Evolutionary conservation across 1,284 basidiomycete genomes (phyloP).

Genomic region (Veloboletus limbatus): DNA sequence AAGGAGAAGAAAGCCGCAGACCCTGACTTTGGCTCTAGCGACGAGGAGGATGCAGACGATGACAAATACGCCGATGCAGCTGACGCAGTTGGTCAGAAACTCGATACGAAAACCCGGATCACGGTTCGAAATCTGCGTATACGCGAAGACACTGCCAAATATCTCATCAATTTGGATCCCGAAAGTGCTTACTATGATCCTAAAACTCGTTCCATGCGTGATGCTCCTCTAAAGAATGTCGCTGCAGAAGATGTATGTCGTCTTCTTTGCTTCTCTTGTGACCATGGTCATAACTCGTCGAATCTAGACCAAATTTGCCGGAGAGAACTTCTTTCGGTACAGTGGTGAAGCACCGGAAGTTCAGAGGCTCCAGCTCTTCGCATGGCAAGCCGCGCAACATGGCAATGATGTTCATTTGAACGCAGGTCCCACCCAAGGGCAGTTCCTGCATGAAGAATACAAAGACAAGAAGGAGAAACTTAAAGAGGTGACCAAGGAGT

Average conservation of each 20-base stretch:
- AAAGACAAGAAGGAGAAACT: slow-evolving; percentile 89
- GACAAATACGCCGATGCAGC: slow-evolving; percentile 98
- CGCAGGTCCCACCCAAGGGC: slow-evolving; percentile 94
- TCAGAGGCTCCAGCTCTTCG: slow-evolving; percentile 91
- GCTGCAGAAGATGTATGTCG: slow-evolving; percentile 78
- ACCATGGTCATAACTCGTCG: slow-evolving; percentile 9
- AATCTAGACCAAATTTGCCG: slow-evolving; percentile 81
- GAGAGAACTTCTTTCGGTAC: slow-evolving; percentile 92
- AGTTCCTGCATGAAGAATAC: slow-evolving; percentile 89
- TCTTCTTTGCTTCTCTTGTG: slow-evolving; percentile 10
- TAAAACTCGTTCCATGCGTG: slow-evolving; percentile 99
- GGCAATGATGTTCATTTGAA: slow-evolving; percentile 96
- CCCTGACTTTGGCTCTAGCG: slow-evolving; percentile 94
- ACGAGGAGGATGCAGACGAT: slow-evolving; percentile 92
- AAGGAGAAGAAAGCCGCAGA: slow-evolving; percentile 65
- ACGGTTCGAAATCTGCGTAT: slow-evolving; percentile 98
- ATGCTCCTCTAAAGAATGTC: slow-evolving; percentile 81
- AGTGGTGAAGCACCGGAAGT: slow-evolving; percentile 91
- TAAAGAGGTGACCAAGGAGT: slow-evolving; percentile 83
- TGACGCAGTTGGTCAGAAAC: slow-evolving; percentile 95
- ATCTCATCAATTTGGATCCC: slow-evolving; percentile 94
- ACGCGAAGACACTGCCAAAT: slow-evolving; percentile 98
- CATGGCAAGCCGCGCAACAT: slow-evolving; percentile 92
- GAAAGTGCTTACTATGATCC: slow-evolving; percentile 98
- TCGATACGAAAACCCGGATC: slow-evolving; percentile 97